Percentiles rank a stretch among this genome's conserved stretches.
Evolutionary conservation across 1,139 yeast species (phyloP).

Genomic region (Debaryomyces subglobosus): DNA sequence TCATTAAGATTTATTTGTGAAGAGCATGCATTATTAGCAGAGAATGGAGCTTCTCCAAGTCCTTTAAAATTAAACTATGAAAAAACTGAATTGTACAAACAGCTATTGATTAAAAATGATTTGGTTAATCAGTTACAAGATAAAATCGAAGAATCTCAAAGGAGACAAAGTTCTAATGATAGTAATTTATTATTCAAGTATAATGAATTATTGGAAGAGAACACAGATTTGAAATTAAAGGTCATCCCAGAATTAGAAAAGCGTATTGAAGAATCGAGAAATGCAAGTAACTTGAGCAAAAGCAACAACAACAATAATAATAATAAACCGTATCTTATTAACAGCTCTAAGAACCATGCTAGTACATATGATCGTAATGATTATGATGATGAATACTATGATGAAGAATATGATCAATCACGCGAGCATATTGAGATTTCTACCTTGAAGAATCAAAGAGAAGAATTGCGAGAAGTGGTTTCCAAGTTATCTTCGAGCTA

Average conservation of each 20-base stretch:
- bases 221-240: conserved; percentile 44
- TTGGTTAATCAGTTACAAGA: conserved; percentile 46
- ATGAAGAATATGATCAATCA: conserved; percentile 23
- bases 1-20: conserved; percentile 68
- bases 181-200: conserved; percentile 36
- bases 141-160: conserved; percentile 37
- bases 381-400: conserved; percentile 11
- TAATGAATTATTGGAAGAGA: conserved; percentile 43
- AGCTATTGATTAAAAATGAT: conserved; percentile 52
- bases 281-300: not conserved
- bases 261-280: conserved; percentile 17
- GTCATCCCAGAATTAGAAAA: conserved; percentile 49
- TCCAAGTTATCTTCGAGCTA: conserved; percentile 40
- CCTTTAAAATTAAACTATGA: conserved; percentile 59
- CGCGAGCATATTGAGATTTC: conserved; percentile 35
- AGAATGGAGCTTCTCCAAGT: conserved; percentile 57
- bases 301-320: not conserved
- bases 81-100: conserved; percentile 54
- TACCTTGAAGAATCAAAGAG: conserved; percentile 54
- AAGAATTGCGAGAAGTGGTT: conserved; percentile 60
- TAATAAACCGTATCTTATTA: conserved; percentile 23
- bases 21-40: conserved; percentile 62
- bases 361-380: conserved; percentile 5
- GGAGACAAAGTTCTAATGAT: conserved; percentile 19
- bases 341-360: conserved; percentile 4